phyloP scores from a whole-genome alignment of 306 rosid genomes.

The Cucumis sativus region DNA sequence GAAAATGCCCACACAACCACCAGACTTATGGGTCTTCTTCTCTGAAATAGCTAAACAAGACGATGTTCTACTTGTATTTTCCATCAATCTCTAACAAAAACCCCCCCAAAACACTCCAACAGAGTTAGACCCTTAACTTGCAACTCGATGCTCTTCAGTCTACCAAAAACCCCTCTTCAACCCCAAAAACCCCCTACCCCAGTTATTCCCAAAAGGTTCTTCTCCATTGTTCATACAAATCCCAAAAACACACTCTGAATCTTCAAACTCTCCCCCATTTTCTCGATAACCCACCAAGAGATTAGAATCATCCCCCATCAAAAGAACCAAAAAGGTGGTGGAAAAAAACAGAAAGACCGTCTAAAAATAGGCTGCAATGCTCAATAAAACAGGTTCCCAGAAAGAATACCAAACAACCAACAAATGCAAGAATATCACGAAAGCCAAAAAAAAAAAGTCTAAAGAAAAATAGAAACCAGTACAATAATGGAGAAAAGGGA shows the following conservation, averaged over 20 bases:
- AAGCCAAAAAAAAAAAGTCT: background rate
- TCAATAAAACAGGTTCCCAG: background rate
- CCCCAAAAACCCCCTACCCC: background rate
- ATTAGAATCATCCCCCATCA: background rate
- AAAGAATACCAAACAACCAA: background rate
- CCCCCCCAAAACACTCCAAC: background rate
- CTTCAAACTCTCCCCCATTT: background rate
- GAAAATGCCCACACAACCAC: conserved; percentile 86
- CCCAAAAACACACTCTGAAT: conserved; percentile 3
- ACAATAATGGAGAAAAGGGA: conserved; percentile 6
- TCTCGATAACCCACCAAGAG: background rate
- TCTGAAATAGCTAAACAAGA: conserved; percentile 57
- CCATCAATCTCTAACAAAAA: conserved; percentile 38
- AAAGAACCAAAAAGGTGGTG: background rate
- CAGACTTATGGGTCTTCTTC: conserved; percentile 49
- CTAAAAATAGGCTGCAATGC: background rate
- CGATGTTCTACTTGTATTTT: conserved; percentile 29
- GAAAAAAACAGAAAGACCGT: background rate
- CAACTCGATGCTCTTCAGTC: background rate
- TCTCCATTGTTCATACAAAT: conserved; percentile 14
- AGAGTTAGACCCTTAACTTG: background rate
- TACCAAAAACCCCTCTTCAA: background rate
- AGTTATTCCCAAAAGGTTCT: background rate
- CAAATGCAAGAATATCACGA: background rate
- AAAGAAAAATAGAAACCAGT: background rate